A percentile compares a stretch with the other conserved stretches of the same genome.
phyloP scores from a whole-genome alignment of 441 rosid genomes.

The Francoa sonchifolia region DNA sequence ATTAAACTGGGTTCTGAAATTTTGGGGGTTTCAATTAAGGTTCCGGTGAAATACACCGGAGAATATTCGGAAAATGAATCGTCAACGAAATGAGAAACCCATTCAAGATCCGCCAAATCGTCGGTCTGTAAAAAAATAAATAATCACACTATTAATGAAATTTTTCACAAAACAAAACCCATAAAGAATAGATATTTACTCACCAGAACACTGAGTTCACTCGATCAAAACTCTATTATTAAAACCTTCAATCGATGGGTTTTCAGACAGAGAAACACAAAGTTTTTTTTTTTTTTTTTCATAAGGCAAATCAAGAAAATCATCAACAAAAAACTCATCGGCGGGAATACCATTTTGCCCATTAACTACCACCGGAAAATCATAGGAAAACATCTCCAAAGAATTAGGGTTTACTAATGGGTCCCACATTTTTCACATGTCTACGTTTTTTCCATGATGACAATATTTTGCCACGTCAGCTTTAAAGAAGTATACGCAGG shows the following conservation, averaged over 20 bases:
- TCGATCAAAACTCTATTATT: constrained; percentile 22
- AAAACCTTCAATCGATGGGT: not conserved
- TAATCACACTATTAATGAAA: not conserved
- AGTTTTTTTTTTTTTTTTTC: constrained; percentile 16
- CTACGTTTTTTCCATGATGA: no score
- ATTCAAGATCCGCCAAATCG: constrained; percentile 68
- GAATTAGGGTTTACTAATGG: no score
- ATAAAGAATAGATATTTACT: no score
- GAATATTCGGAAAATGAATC: constrained; percentile 61
- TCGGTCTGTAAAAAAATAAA: constrained; percentile 34
- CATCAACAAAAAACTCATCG: constrained; percentile 61
- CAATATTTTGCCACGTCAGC: no score
- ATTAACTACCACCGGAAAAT: constrained; percentile 20
- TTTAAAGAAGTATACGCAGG: no score
- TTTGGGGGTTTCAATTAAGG: constrained; percentile 15
- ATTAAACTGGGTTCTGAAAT: constrained; percentile 37
- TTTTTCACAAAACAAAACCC: not conserved
- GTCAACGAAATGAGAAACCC: constrained; percentile 87
- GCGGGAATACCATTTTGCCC: constrained; percentile 24
- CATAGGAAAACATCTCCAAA: no score
- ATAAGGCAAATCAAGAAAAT: constrained; percentile 59
- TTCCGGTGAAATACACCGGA: constrained; percentile 35
- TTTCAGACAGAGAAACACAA: not conserved
- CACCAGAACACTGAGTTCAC: constrained; percentile 59
- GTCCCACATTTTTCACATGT: no score